Evolutionary conservation across 2,329 filamentous ascomycete genomes (phyloP).

Genomic region (Arthroderma sp.): DNA sequence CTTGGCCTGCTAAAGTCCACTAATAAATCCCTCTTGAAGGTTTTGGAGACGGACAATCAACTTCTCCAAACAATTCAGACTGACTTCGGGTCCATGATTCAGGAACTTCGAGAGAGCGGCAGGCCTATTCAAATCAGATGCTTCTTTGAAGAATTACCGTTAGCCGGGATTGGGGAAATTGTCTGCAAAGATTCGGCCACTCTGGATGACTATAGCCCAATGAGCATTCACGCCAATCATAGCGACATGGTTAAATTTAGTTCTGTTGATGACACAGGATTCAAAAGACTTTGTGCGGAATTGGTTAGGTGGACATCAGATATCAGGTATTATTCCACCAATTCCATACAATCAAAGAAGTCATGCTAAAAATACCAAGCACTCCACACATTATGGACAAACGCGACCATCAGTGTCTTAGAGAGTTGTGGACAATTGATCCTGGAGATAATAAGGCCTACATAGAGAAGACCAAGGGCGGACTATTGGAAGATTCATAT

Average conservation of each 20-base stretch:
- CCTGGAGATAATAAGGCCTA: slow-evolving; percentile 8
- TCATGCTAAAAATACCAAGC: too few relatives aligned
- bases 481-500: slow-evolving; percentile 9
- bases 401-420: not conserved
- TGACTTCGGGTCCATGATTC: not conserved
- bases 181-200: slow-evolving; percentile 1
- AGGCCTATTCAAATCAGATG: not conserved
- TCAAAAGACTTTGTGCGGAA: not conserved
- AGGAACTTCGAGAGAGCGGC: not conserved
- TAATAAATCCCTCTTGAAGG: slow-evolving; percentile 4
- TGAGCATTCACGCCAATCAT: slow-evolving; percentile 2
- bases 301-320: not conserved
- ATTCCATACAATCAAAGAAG: too few relatives aligned
- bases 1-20: slow-evolving; percentile 10
- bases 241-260: slow-evolving; percentile 3
- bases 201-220: not conserved
- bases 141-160: slow-evolving; percentile 3
- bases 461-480: slow-evolving; percentile 12
- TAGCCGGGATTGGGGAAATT: not conserved
- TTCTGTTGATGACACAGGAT: not conserved
- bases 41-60: not conserved
- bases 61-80: not conserved
- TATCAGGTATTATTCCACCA: not conserved
- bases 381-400: not conserved
- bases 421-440: slow-evolving; percentile 4